Conservation (phyloP, 495 filamentous ascomycete genomes). For the Tuber umbilicatum region DNA sequence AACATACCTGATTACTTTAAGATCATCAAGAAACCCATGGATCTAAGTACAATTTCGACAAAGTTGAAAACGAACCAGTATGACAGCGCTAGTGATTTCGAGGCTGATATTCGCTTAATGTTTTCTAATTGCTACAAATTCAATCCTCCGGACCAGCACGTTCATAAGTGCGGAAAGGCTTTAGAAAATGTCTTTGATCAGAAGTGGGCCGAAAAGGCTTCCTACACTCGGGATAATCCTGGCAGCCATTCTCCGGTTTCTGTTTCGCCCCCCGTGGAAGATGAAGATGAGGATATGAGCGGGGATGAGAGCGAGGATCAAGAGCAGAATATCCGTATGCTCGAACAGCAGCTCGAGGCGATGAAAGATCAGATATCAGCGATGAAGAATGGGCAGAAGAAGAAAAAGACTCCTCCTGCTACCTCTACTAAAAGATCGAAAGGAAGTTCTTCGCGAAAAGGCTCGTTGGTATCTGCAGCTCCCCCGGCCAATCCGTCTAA, state of each 20-base stretch:
- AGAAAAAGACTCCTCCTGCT: slow-evolving; percentile 55
- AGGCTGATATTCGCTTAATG: slow-evolving; percentile 72
- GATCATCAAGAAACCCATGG: slow-evolving; percentile 94
- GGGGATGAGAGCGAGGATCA: slow-evolving; percentile 51
- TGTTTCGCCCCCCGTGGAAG: slow-evolving; percentile 54
- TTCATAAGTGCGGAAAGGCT: slow-evolving; percentile 61
- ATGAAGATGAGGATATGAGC: slow-evolving; percentile 62
- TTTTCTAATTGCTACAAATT: slow-evolving; percentile 86
- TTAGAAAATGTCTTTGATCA: slow-evolving; percentile 65
- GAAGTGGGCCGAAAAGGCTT: slow-evolving; percentile 65
- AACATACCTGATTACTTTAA: slow-evolving; percentile 92
- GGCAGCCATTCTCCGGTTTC: slow-evolving; percentile 49
- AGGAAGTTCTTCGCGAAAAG: slow-evolving; percentile 34
- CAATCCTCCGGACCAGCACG: slow-evolving; percentile 72
- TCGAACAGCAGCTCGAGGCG: slow-evolving; percentile 59
- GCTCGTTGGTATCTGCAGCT: slow-evolving; percentile 15
- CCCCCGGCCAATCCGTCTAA: slow-evolving; percentile 25
- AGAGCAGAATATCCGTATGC: slow-evolving; percentile 49
- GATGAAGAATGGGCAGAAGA: slow-evolving; percentile 53
- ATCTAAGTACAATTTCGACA: slow-evolving; percentile 65
- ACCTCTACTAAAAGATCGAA: slow-evolving; percentile 50
- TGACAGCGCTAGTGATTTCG: slow-evolving; percentile 74
- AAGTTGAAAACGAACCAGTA: slow-evolving; percentile 81
- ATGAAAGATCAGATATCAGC: slow-evolving; percentile 62
- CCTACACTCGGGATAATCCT: slow-evolving; percentile 72